Base-by-base conservation (phyloP, 257 asterid species). In the Capsicum baccatum region DNA sequence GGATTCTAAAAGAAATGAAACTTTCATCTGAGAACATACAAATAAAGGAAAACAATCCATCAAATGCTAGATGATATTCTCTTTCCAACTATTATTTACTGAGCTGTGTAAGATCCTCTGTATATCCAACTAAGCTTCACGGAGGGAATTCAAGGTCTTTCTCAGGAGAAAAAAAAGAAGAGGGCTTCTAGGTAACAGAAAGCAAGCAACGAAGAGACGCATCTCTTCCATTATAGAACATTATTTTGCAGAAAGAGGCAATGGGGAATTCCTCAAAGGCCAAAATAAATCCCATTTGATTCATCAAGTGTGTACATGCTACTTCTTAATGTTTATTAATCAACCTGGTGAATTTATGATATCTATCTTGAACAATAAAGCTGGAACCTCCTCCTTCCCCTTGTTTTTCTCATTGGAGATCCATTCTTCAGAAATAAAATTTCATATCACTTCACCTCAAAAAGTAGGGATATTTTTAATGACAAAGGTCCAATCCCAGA, bases 271-370 rank as follows among this genome's bases (percentile, higher is more conserved):
- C 44, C 80, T 15, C 60, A 19, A 48, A 7, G 74, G 21, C 10
- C 44, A 17, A 12, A 64, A 47, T 48, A 60, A 19, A 12, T 50
- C 19, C 5, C 60, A 50, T 74, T 74, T 74, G 16, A 19, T 74
- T 13, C 80, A 48, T 17, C 37, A 74, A 74, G 59, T 74, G 80
- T 74, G 44, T 6, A 48, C 60, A 74, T 73, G 42, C 57, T 73
- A 73, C 80, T 48, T 73, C 80, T 48, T 73, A 19, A 73, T 47
- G 17, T 73, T 48, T 73, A 48, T 73, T 39, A 19, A 74, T 50
- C n/a, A 50, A 21, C 9, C 4, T 19, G 39, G 3, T 5, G n/a
- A 11, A 60, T 19, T 74, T 74, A 74, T 19, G 42, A 19, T 48
- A 8, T 13, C 19, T 74, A 74, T 52, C 47, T 50, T 74, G 81